Conservation (phyloP, 2,329 filamentous ascomycete species). For the Lithohypha guttulata region DNA sequence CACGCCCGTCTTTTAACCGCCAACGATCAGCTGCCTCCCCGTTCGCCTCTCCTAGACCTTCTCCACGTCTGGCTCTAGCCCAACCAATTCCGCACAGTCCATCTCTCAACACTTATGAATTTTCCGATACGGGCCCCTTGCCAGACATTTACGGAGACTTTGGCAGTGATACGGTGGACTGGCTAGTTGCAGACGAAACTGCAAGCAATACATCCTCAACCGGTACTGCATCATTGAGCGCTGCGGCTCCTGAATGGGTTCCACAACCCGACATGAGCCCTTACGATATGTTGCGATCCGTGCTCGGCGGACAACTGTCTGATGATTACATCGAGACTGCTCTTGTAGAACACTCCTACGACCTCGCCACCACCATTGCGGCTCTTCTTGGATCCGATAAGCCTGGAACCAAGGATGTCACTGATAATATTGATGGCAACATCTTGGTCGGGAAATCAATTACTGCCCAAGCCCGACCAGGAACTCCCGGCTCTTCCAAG, state of each 20-base stretch:
- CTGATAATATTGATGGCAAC: constrained; percentile 43
- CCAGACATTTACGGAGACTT: constrained; percentile 84
- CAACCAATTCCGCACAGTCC: constrained; percentile 94
- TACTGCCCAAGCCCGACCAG: constrained; percentile 56
- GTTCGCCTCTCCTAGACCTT: constrained; percentile 87
- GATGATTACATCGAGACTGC: constrained; percentile 94
- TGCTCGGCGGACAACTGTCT: constrained; percentile 75
- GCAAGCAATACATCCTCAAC: constrained; percentile 71
- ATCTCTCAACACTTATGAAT: constrained; percentile 88
- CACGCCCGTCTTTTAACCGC: constrained; percentile 65
- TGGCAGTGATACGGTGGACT: constrained; percentile 90
- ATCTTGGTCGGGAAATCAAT: constrained; percentile 86
- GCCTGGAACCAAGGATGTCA: constrained; percentile 30
- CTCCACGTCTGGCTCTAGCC: constrained; percentile 78
- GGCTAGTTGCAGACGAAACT: constrained; percentile 83
- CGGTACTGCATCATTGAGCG: constrained; percentile 55
- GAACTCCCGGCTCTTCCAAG: constrained; percentile 68
- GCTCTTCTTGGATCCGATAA: constrained; percentile 60
- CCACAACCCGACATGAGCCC: constrained; percentile 85
- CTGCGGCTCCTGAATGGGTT: constrained; percentile 70
- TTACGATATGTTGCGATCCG: constrained; percentile 93
- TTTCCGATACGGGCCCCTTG: constrained; percentile 70
- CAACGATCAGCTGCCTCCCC: constrained; percentile 47
- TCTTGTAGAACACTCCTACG: constrained; percentile 79
- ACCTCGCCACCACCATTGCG: constrained; percentile 82